Conservation (phyloP, 1,284 basidiomycete species). For the Tilletia setariae region DNA sequence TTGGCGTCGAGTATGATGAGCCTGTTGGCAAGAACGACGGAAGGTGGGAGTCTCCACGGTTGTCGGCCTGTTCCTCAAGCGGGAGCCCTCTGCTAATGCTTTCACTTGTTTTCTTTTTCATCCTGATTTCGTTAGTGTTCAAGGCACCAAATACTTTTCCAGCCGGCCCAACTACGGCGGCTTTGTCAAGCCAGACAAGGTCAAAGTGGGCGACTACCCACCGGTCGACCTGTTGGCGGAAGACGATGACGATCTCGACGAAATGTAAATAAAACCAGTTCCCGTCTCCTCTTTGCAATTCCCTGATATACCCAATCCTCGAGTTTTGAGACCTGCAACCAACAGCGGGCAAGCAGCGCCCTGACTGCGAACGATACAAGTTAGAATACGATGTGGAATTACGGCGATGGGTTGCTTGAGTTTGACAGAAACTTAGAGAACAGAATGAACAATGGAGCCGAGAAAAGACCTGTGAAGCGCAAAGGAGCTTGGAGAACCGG, state of each 20-base stretch:
- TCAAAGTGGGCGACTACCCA: slow-evolving; percentile 81
- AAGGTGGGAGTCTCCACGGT: too few species aligned
- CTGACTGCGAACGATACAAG: too few species aligned
- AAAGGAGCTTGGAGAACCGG: too few species aligned
- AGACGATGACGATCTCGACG: slow-evolving; percentile 60
- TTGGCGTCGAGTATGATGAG: slow-evolving; percentile 93
- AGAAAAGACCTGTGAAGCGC: too few species aligned
- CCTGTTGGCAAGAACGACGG: slow-evolving; percentile 95
- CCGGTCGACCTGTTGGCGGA: slow-evolving; percentile 68
- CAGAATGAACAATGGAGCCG: too few species aligned
- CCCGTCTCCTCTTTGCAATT: neutral
- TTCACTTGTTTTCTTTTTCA: neutral
- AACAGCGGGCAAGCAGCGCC: too few species aligned
- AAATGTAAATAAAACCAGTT: neutral
- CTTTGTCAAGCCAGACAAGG: slow-evolving; percentile 80
- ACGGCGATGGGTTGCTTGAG: too few species aligned
- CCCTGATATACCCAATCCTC: neutral
- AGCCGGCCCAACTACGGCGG: slow-evolving; percentile 74
- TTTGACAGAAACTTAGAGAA: too few species aligned
- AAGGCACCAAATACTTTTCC: slow-evolving; percentile 79
- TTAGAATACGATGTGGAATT: too few species aligned
- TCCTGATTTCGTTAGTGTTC: slow-evolving; percentile 64
- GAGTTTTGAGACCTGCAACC: too few species aligned
- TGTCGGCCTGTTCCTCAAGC: too few species aligned
- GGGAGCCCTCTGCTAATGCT: neutral